Evolutionary conservation across 257 asterid species (phyloP), one percentile per base, ranked within the genome.

Genomic region (Nicotiana otophora): DNA sequence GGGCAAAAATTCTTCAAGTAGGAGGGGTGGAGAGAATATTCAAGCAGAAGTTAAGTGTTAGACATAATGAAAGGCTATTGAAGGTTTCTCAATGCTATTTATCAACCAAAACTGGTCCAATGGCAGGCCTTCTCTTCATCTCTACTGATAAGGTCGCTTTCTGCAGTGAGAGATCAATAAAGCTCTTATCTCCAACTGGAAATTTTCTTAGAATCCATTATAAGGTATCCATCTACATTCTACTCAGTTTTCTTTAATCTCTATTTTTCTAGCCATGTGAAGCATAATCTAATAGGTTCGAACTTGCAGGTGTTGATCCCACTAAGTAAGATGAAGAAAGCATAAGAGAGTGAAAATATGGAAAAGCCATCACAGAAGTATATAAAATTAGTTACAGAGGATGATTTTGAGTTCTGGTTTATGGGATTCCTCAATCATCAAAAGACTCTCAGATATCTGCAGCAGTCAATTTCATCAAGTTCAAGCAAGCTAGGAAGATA

Each of bases 321-420:
- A 8, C 4, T 89, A 62, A 82, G 42, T 16, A 88, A 86, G 83
- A 82, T 90, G 11, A 85, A 54, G 81, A 57, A 78, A 63, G 91
- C 84, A 0, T 42, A 81, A 26, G 85, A 83, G 69, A 89, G 89
- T 23, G 85, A 77, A 23, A 82, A 86, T 74, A 61, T 28, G 55
- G 48, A 69, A 51, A 85, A 67, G 55, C 92, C 92, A 42, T 90
- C 86, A 15, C 87, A 85, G 74, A 89, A 88, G 82, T 89, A 88
- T 77, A 85, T 89, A 81, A 84, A 86, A 63, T 10, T 89, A 55
- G 88, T 88, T 63, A 91, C 92, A 0, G 82, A 82, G 48, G 95
- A 90, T 67, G 84, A 85, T 77, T 88, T 77, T 62, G 92, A 91
- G 48, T 90, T 90, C 74, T 90, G 93, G 95, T 91, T 91, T 75